Conservation (phyloP, 2,329 filamentous ascomycete species). For the Magnaporthales sp. region DNA sequence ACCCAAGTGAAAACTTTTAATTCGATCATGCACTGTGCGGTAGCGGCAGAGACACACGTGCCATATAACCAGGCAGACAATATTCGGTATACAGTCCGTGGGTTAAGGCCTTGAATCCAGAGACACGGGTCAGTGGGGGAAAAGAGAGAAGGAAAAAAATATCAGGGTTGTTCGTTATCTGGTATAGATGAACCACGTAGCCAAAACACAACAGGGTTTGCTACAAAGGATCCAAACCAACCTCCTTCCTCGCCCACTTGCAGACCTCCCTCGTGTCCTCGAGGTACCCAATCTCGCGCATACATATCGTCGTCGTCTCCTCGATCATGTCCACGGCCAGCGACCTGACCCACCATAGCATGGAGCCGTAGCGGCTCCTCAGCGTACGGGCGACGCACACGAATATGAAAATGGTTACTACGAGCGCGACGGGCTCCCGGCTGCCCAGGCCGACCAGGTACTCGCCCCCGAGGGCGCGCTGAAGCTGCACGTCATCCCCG, state of each 20-base stretch:
- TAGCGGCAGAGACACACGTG: neutral
- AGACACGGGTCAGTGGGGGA: too few relatives aligned
- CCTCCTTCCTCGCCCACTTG: neutral
- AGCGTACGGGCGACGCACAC: neutral
- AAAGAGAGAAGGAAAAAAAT: neutral
- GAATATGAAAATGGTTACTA: neutral
- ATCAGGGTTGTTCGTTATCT: neutral
- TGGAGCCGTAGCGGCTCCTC: neutral
- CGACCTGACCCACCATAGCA: neutral
- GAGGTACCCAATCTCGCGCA: neutral
- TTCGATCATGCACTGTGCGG: neutral
- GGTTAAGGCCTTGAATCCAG: neutral
- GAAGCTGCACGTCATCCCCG: neutral
- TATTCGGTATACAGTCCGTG: neutral
- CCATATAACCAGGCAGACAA: neutral
- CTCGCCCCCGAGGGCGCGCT: neutral
- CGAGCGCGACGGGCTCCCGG: neutral
- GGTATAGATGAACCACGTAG: neutral
- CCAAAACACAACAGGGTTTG: neutral
- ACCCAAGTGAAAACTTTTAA: neutral
- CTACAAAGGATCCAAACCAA: neutral
- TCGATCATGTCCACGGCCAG: neutral
- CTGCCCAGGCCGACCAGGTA: neutral
- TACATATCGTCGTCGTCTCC: neutral
- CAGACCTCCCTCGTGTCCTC: neutral